These are phyloP conservation scores for Dipodascus geniculatus DNA, from an alignment of 805 yeast species.

Conservation along the genomic window DNA sequence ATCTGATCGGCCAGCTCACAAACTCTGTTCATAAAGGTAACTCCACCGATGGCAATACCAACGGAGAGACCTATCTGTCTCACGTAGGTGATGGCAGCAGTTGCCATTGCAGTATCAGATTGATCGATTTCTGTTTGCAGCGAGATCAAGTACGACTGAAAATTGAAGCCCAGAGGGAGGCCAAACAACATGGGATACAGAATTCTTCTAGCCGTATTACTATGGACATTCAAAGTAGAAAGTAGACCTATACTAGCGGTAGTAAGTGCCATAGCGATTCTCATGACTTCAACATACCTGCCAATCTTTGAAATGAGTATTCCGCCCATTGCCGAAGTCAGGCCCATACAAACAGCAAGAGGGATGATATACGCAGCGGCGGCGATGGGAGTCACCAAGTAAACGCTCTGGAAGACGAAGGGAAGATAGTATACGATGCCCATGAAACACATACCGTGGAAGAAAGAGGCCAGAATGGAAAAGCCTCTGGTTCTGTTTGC, in stretches of 20 bases:
- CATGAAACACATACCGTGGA: constrained; percentile 39
- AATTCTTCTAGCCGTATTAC: constrained; percentile 28
- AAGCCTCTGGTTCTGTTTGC: constrained; percentile 14
- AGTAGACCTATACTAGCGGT: constrained; percentile 36
- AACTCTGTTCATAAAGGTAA: constrained; percentile 33
- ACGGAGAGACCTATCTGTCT: constrained; percentile 29
- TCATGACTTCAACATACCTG: constrained; percentile 31
- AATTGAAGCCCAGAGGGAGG: constrained; percentile 34
- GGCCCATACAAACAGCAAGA: constrained; percentile 33
- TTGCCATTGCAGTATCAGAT: constrained; percentile 37
- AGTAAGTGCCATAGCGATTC: constrained; percentile 28
- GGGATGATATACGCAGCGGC: constrained; percentile 35
- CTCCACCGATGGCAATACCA: constrained; percentile 36
- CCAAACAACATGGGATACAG: constrained; percentile 39
- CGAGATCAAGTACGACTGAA: constrained; percentile 36
- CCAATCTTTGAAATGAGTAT: constrained; percentile 32
- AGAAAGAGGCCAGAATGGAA: constrained; percentile 29
- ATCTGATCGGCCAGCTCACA: constrained; percentile 19
- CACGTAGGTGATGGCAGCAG: constrained; percentile 33
- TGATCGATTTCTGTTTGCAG: constrained; percentile 41
- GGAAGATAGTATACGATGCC: constrained; percentile 39
- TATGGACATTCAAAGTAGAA: constrained; percentile 30
- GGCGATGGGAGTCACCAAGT: constrained; percentile 29
- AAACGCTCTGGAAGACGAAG: constrained; percentile 36
- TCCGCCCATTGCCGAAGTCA: constrained; percentile 35